phyloP scores from a whole-genome alignment of 1,284 basidiomycete genomes.

The Ustilago sp. region DNA sequence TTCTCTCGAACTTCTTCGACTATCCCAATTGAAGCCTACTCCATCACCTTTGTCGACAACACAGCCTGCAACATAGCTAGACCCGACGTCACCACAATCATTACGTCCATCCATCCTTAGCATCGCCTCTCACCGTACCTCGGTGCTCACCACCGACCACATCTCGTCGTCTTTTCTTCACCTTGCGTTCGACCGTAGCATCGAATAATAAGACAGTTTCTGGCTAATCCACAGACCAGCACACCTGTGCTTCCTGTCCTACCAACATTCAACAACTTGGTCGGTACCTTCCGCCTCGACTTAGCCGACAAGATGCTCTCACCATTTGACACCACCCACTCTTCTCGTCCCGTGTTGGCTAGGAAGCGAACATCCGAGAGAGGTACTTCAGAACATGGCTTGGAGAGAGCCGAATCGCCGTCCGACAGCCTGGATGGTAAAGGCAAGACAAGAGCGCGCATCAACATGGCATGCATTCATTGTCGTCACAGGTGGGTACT shows the following conservation, averaged over 20 bases:
- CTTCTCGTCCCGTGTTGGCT: constrained; percentile 35
- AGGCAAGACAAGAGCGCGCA: constrained; percentile 42
- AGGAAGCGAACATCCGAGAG: constrained; percentile 40
- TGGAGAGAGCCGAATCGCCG: constrained; percentile 23
- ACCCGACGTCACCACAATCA: neutral
- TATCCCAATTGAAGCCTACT: neutral
- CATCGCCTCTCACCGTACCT: neutral
- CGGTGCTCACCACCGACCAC: neutral
- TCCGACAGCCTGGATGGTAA: constrained; percentile 45
- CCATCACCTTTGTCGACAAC: neutral
- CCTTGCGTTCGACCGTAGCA: neutral
- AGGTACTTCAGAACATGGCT: constrained; percentile 3
- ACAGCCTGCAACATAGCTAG: neutral
- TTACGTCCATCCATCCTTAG: neutral
- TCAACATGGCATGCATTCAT: constrained; percentile 64
- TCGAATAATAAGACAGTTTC: neutral
- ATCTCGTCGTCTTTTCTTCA: neutral
- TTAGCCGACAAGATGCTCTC: constrained; percentile 15
- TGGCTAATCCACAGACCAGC: too few relatives aligned
- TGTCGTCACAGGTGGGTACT: constrained; percentile 60
- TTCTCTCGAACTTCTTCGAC: neutral
- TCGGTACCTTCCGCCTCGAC: neutral
- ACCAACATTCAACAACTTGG: neutral
- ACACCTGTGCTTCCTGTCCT: neutral
- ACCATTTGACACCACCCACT: constrained; percentile 26